Evolutionary conservation across 495 filamentous ascomycete genomes (phyloP), one percentile per base, ranked within the genome.

Genomic region (Pyrenopolyporus hunteri): DNA sequence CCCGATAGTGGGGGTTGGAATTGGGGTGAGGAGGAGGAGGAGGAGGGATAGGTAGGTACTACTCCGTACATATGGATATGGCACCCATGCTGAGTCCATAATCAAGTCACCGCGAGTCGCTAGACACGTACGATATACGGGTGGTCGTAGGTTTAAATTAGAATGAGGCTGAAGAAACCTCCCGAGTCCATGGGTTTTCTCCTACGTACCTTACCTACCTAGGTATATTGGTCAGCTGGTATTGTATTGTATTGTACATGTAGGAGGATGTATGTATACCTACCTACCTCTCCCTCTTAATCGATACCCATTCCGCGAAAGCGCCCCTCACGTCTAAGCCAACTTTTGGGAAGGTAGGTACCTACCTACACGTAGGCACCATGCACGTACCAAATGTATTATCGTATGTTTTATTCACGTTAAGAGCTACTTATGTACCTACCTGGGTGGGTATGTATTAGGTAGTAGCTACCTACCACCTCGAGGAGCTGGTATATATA

Each of bases 81-180:
- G n/a, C n/a, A n/a, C n/a, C 37, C 23, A 42, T 42, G 19, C 19
- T 22, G n/a, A 42, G 23, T n/a, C n/a, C n/a, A 42, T 42, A 42
- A 6, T 20, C 13, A 23, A 42, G 6, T 23, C 19, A 20, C 37
- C 11, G 23, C n/a, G 13, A 42, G 3, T 23, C 23, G 3, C 23
- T 23, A 23, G 9, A 22, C 23, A 42, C n/a, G 17, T 11, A 42
- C 23, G 4, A 42, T 23, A 23, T n/a, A 6, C 20, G 13, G 11
- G 2, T 23, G 22, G 51, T 46, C 32, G 51, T 57, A 23, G 23
- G 48, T 20, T 52, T 42, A 45, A 45, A 45, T 45, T 51, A 56
- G 50, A 20, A 57, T 60, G 63, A 66, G 63, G 63, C 63, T 66
- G 51, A 66, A 56, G 46, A 35, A 8, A 28, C 19, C 35, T 48